These are phyloP conservation scores for Chamaecrista fasciculata DNA, from an alignment of 306 rosid species.

Conservation along the genomic window DNA sequence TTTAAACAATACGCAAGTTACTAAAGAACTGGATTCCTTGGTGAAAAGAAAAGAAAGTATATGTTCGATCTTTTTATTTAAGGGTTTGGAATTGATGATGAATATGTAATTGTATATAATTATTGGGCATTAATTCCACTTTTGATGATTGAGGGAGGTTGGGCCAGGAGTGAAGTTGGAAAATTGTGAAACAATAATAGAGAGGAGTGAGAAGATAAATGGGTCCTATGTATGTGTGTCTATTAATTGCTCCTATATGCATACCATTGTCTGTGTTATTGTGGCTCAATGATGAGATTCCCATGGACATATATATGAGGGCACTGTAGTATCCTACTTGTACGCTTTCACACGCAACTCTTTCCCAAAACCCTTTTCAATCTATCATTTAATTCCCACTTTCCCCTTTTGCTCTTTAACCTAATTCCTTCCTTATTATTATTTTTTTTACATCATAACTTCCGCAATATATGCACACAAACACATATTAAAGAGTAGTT, in stretches of 20 bases:
- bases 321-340: slow-evolving; percentile 39
- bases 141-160: slow-evolving; percentile 5
- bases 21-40: slow-evolving; percentile 11
- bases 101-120: too few species aligned
- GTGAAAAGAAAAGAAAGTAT: neutral
- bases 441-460: too few species aligned
- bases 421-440: too few species aligned
- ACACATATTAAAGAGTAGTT: too few species aligned
- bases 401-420: neutral
- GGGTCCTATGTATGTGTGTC: too few species aligned
- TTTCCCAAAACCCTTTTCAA: slow-evolving; percentile 16
- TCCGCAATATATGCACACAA: too few species aligned
- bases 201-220: slow-evolving; percentile 31
- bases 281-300: slow-evolving; percentile 54
- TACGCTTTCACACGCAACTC: slow-evolving; percentile 12
- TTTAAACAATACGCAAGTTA: neutral
- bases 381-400: slow-evolving; percentile 11
- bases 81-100: too few species aligned
- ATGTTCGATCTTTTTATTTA: slow-evolving; percentile 2
- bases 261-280: slow-evolving; percentile 29
- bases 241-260: slow-evolving; percentile 10
- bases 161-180: slow-evolving; percentile 41
- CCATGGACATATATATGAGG: slow-evolving; percentile 33
- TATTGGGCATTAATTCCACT: neutral
- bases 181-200: slow-evolving; percentile 45